Evolutionary conservation across 495 filamentous ascomycete species (phyloP), one percentile per base, ranked within the genome.

Genomic region (Xylaria palmicola): DNA sequence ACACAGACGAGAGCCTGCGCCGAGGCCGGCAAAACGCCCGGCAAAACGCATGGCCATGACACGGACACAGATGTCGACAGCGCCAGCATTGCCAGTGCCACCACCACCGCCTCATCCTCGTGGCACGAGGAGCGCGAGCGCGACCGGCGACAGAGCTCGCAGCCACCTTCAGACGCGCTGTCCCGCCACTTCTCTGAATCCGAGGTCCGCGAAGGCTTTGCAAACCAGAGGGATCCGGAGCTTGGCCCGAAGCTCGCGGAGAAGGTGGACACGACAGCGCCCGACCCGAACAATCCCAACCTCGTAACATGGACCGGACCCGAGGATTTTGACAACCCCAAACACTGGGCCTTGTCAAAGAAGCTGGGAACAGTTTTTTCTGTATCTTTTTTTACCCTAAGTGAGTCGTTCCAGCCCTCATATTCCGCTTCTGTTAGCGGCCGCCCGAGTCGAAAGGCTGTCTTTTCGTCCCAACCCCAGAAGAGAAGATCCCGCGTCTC

Each of bases 291-390:
- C 4, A 67, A 74, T 24, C 71, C 69, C 3, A 67, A 74, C 26
- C 61, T 76, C 60, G 56, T 79, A 2, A 73, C 72, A 0, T 81
- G 77, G 76, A 57, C 65, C 47, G 81, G 81, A 0, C 72, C 76
- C 17, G 74, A 85, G 22, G 86, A 88, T 54, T 81, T 81, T 0
- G 75, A 83, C 45, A 85, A 87, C 60, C 86, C 86, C 2, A 79
- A 82, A 68, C 86, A 87, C 68, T 86, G 83, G 74, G 60, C 75
- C 0, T 61, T 65, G 1, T 61, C 63, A 13, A 82, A 77, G 61
- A 91, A 91, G 74, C 90, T 86, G 83, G 62, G 78, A 1, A 80
- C 85, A 41, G 89, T 88, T 2, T 79, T 86, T 63, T 75, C 85
- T 27, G 73, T 80, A 12, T 76, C 86, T 0, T 75, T 76, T 17